phyloP scores from a whole-genome alignment of 2,329 filamentous ascomycete species.

The Paradendryphiella salina region DNA sequence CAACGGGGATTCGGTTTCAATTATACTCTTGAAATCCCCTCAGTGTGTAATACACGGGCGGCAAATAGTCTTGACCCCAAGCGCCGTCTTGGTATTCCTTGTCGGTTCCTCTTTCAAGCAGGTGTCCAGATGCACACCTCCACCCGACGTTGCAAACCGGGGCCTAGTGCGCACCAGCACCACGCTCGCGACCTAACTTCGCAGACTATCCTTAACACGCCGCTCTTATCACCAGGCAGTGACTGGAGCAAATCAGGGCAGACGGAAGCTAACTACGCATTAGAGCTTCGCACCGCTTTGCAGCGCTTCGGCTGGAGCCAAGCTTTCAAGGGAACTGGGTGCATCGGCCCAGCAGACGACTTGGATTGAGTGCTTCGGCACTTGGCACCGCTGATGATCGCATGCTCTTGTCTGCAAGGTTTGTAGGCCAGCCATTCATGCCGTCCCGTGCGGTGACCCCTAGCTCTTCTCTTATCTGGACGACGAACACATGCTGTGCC shows the following conservation, averaged over 20 bases:
- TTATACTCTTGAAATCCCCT: conserved; percentile 17
- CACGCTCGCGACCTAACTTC: background rate
- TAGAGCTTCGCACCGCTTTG: conserved; percentile 13
- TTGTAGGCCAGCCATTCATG: conserved; percentile 12
- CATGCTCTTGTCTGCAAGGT: conserved; percentile 2
- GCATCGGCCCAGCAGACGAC: conserved; percentile 22
- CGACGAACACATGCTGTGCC: conserved; percentile 3
- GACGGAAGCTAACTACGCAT: conserved; percentile 2
- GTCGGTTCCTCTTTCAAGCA: conserved; percentile 30
- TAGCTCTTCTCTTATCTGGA: conserved; percentile 24
- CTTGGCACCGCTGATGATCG: conserved; percentile 34
- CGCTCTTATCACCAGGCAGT: conserved; percentile 28
- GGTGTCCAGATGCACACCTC: conserved; percentile 6
- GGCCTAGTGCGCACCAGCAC: background rate
- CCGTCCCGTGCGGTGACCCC: background rate
- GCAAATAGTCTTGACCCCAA: conserved; percentile 13
- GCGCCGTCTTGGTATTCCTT: conserved; percentile 26
- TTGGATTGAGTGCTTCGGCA: conserved; percentile 26
- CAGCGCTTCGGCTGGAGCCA: conserved; percentile 18
- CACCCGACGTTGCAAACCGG: background rate
- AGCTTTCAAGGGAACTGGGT: conserved; percentile 20
- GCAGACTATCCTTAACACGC: background rate
- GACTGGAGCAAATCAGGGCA: conserved; percentile 25
- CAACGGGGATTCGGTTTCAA: conserved; percentile 5
- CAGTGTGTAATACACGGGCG: conserved; percentile 4